Base-by-base conservation (phyloP, 495 filamentous ascomycete species). In the Staphylotrichum longicolle region DNA sequence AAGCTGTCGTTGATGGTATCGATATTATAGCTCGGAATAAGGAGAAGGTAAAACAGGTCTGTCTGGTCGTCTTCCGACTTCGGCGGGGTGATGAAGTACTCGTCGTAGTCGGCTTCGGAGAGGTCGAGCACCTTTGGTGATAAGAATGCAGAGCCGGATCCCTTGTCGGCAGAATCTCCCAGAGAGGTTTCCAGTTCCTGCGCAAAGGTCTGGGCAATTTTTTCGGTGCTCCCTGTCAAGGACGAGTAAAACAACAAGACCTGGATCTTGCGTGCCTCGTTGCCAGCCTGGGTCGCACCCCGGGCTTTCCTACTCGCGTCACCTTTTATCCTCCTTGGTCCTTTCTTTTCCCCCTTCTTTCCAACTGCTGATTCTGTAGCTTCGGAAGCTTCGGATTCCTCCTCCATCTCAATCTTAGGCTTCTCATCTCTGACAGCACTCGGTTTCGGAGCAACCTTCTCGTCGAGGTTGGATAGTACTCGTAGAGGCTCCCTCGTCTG, bases 1-100 rank as follows among this genome's bases (percentile, higher is more conserved):
- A 97, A 91, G 15, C 80, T 89, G 70, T 89, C 86, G 63, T 94
- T 83, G 14, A 93, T 84, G 34, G 88, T 93, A 67, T 96, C 92
- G 62, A 96, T 96, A 69, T 97, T 92, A 74, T 96, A 98, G 40
- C 86, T 88, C 3, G 93, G 94, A 11, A 96, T 68, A 51, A 97
- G 70, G 33, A 97, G 70, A 39, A 96, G 80, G 70, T 97, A 98
- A 56, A 97, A 85, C 67, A 88, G 85, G 67, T 86, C 82, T 2
- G 80, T 65, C 10, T 68, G 63, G 7, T 62, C 67, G 34, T 62
- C 60, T 4, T 58, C 60, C 33, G 48, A 77, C 75, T 83, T 87
- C 20, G 83, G 77, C 4, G 80, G 81, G 1, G 80, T 81, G 56
- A 93, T 82, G 70, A 97, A 97, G 72, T 85, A 96, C 61, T 97